Evolutionary conservation across 2,329 filamentous ascomycete genomes (phyloP).

Genomic region (Trichoderma asperellum): DNA sequence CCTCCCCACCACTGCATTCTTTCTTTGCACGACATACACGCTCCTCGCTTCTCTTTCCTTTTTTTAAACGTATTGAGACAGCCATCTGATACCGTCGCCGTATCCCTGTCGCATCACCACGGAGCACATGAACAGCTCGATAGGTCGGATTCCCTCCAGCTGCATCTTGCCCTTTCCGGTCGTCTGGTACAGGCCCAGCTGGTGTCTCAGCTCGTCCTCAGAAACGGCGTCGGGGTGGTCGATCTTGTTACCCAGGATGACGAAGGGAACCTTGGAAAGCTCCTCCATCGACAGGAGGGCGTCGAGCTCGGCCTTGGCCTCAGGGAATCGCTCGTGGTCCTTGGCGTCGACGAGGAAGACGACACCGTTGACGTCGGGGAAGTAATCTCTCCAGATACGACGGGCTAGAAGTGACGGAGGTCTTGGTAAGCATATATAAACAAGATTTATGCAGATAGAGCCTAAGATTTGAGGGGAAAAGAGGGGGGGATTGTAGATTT

Average conservation of each 20-base stretch:
- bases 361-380: slow-evolving; percentile 93
- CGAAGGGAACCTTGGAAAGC: slow-evolving; percentile 90
- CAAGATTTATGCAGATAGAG: neutral
- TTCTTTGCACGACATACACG: neutral
- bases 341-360: slow-evolving; percentile 98
- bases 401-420: slow-evolving; percentile 62
- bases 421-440: slow-evolving; percentile 3
- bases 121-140: slow-evolving; percentile 99
- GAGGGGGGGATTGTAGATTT: neutral
- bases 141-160: slow-evolving; percentile 87
- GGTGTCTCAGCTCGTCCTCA: slow-evolving; percentile 91
- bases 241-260: slow-evolving; percentile 98
- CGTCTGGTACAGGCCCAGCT: slow-evolving; percentile 92
- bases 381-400: slow-evolving; percentile 95
- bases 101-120: slow-evolving; percentile 98
- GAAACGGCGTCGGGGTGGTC: slow-evolving; percentile 95
- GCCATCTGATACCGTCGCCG: slow-evolving; percentile 87
- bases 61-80: slow-evolving; percentile 85
- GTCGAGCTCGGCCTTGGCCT: slow-evolving; percentile 97
- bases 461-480: slow-evolving; percentile 11
- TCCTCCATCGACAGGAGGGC: slow-evolving; percentile 96
- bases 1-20: neutral
- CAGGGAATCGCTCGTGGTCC: slow-evolving; percentile 90
- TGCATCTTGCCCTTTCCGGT: slow-evolving; percentile 95
- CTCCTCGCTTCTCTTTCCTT: slow-evolving; percentile 27